phyloP scores from a whole-genome alignment of 2,329 filamentous ascomycete species.

The Lizonia empirigonia region DNA sequence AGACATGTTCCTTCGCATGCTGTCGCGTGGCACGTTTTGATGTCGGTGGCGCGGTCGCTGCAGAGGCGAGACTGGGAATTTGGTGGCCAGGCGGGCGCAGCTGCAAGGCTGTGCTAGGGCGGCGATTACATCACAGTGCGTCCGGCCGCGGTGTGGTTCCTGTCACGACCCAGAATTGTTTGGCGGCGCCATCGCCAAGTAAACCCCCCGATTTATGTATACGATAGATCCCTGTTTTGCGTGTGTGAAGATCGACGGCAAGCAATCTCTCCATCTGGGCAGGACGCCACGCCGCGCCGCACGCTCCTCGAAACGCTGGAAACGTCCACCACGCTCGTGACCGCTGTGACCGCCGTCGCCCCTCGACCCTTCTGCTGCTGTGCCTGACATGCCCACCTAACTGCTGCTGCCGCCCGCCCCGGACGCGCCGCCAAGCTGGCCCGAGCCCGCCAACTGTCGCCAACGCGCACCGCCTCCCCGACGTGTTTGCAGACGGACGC shows the following conservation, averaged over 20 bases:
- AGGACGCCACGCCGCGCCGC: conserved; percentile 12
- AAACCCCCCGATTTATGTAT: no score
- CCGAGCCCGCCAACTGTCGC: conserved; percentile 6
- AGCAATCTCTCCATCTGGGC: conserved; percentile 30
- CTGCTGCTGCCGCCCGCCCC: conserved; percentile 15
- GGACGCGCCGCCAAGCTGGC: conserved; percentile 6
- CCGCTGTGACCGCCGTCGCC: conserved; percentile 9
- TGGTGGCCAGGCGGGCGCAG: conserved; percentile 12
- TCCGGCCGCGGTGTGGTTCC: neutral
- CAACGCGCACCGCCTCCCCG: conserved; percentile 17
- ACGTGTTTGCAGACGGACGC: conserved; percentile 12
- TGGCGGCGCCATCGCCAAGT: no score
- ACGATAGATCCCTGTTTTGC: conserved; percentile 31
- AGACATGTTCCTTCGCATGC: conserved; percentile 23
- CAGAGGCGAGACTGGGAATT: conserved; percentile 16
- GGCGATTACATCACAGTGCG: conserved; percentile 18
- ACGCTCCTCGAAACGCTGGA: conserved; percentile 10
- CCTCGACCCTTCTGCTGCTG: conserved; percentile 9
- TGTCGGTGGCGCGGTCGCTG: conserved; percentile 1
- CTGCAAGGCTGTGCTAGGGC: conserved; percentile 15
- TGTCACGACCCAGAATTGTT: neutral
- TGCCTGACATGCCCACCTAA: conserved; percentile 23
- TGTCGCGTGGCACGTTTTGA: conserved; percentile 20
- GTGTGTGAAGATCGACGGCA: conserved; percentile 19
- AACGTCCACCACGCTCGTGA: conserved; percentile 6